phyloP scores from a whole-genome alignment of 73 alveolate species.

The Blepharisma stoltei region DNA sequence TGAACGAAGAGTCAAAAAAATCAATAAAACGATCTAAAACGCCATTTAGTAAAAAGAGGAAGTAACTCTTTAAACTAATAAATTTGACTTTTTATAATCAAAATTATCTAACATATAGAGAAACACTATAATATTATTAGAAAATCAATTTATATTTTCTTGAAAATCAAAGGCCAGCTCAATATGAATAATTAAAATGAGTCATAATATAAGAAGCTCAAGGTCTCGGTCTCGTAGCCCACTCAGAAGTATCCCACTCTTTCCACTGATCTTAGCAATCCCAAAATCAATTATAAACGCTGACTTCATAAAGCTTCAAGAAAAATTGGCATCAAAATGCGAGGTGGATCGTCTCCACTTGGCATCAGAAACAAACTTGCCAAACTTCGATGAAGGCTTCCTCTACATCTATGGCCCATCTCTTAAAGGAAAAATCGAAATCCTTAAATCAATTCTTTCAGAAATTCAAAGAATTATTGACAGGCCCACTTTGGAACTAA shows the following conservation, averaged over 20 bases:
- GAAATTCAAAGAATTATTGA: background rate
- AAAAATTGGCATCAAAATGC: background rate
- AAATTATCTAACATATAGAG: too few relatives aligned
- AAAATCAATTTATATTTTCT: too few relatives aligned
- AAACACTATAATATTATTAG: too few relatives aligned
- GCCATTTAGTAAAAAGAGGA: too few relatives aligned
- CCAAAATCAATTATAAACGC: background rate
- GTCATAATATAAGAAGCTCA: background rate
- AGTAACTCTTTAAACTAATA: too few relatives aligned
- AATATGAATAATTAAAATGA: too few relatives aligned
- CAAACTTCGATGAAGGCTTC: background rate
- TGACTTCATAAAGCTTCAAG: background rate
- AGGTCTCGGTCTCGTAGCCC: background rate
- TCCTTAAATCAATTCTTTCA: background rate
- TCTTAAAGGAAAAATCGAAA: background rate
- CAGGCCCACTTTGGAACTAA: background rate
- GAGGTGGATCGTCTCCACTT: background rate
- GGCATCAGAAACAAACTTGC: background rate
- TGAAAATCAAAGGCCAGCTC: too few relatives aligned
- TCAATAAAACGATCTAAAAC: too few relatives aligned
- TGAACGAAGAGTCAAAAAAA: too few relatives aligned
- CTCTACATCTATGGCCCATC: conserved; percentile 8
- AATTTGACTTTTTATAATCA: too few relatives aligned
- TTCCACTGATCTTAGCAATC: conserved; percentile 2
- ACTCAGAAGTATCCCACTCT: background rate